phyloP scores from a whole-genome alignment of 106 monocot species.

The Chionographis japonica region DNA sequence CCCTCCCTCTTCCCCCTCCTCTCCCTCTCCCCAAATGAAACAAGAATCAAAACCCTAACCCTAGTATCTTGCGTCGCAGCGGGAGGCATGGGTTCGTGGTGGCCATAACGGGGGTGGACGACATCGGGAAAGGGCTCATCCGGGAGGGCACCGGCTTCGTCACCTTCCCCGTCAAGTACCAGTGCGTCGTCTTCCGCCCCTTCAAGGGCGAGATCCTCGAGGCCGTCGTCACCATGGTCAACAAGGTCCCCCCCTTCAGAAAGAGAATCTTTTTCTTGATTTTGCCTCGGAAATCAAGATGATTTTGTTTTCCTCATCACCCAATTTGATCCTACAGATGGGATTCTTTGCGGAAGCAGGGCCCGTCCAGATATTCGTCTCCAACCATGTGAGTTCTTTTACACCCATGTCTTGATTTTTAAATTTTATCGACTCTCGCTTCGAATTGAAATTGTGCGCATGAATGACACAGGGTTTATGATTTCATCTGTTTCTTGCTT shows the following conservation, averaged over 20 bases:
- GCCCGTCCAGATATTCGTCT: conserved; percentile 94
- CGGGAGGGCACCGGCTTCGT: conserved; percentile 97
- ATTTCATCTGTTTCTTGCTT: background rate
- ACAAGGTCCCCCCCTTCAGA: conserved; percentile 46
- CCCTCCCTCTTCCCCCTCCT: background rate
- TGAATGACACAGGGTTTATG: background rate
- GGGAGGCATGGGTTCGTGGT: conserved; percentile 96
- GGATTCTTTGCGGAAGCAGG: conserved; percentile 98
- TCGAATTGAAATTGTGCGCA: background rate
- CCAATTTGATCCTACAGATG: conserved; percentile 46
- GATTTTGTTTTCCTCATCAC: background rate
- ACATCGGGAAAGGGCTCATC: conserved; percentile 88
- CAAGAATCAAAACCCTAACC: conserved; percentile 5
- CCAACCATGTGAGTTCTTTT: conserved; percentile 73
- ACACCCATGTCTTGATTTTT: background rate
- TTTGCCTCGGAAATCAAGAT: background rate
- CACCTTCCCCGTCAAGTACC: conserved; percentile 98
- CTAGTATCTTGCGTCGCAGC: conserved; percentile 15
- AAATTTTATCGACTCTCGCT: background rate
- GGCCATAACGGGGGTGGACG: conserved; percentile 85
- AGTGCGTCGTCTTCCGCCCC: conserved; percentile 93
- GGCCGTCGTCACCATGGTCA: conserved; percentile 95
- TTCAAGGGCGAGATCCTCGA: conserved; percentile 95
- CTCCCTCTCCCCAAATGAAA: background rate
- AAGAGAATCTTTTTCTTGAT: background rate